A percentile compares a stretch with the other conserved stretches of the same genome.
These are phyloP conservation scores for Allium cepa DNA, from an alignment of 106 monocot species.

Conservation along the genomic window DNA sequence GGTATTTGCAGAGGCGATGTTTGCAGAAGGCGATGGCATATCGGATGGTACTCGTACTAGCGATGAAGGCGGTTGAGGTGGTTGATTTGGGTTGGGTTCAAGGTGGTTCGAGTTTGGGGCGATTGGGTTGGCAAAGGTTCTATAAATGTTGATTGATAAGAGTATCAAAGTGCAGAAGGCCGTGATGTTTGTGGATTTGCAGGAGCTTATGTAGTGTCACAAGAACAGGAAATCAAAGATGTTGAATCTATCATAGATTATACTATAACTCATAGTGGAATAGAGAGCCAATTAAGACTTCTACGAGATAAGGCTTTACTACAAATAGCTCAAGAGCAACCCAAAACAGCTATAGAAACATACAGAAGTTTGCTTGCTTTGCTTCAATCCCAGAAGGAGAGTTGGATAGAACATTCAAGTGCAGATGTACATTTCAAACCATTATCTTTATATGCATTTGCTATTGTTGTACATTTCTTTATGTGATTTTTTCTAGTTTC, in stretches of 20 bases:
- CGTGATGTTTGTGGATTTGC: no score
- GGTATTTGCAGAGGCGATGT: no score
- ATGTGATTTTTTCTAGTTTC: no score
- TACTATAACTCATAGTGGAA: constrained; percentile 50
- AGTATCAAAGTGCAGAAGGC: no score
- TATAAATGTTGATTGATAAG: no score
- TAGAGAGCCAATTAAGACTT: constrained; percentile 39
- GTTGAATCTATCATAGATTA: constrained; percentile 65
- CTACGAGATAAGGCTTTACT: constrained; percentile 58
- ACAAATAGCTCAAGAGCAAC: constrained; percentile 43
- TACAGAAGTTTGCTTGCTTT: constrained; percentile 45
- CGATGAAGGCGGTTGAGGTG: no score
- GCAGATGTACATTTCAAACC: constrained; percentile 18
- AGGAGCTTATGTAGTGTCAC: constrained; percentile 43
- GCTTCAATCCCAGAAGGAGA: no score
- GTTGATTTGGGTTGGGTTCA: no score
- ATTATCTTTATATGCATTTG: neutral
- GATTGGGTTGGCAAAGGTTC: no score
- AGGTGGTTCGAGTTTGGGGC: no score
- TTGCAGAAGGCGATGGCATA: no score
- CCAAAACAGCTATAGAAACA: constrained; percentile 53
- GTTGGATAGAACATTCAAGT: constrained; percentile 11
- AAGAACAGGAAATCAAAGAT: constrained; percentile 44
- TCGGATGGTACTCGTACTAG: no score
- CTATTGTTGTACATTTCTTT: neutral